phyloP scores from a whole-genome alignment of 768 basidiomycete genomes.

The Amanita thiersii region DNA sequence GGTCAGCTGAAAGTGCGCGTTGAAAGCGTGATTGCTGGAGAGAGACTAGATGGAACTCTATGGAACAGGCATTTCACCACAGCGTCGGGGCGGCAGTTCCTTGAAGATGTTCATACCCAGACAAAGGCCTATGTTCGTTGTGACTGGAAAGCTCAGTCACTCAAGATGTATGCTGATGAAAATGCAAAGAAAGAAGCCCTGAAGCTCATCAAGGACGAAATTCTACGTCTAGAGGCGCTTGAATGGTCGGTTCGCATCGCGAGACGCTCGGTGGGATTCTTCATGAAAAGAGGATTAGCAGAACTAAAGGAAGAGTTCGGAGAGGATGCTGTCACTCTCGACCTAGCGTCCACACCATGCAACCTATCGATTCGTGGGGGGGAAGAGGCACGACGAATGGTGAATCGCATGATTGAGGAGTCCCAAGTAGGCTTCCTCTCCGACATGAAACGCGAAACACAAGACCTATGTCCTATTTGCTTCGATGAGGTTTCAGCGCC shows the following conservation, averaged over 20 bases:
- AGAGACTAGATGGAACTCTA: slow-evolving; percentile 31
- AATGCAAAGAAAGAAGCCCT: slow-evolving; percentile 32
- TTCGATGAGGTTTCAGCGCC: slow-evolving; percentile 6
- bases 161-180: slow-evolving; percentile 40
- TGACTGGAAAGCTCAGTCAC: slow-evolving; percentile 35
- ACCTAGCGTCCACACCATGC: slow-evolving; percentile 26
- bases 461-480: slow-evolving; percentile 5
- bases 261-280: slow-evolving; percentile 35
- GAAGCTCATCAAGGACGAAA: slow-evolving; percentile 35
- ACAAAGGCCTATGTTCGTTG: slow-evolving; percentile 35
- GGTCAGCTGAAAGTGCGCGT: slow-evolving; percentile 56
- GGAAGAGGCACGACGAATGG: slow-evolving; percentile 31
- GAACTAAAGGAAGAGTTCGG: slow-evolving; percentile 46
- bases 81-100: slow-evolving; percentile 23
- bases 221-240: slow-evolving; percentile 36
- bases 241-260: slow-evolving; percentile 33
- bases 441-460: neutral
- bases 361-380: slow-evolving; percentile 47
- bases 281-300: slow-evolving; percentile 41
- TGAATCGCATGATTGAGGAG: slow-evolving; percentile 3
- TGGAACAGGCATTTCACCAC: slow-evolving; percentile 42
- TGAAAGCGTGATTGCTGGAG: slow-evolving; percentile 45
- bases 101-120: slow-evolving; percentile 22
- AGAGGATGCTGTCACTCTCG: slow-evolving; percentile 41
- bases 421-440: neutral